A percentile compares a stretch with the other conserved stretches of the same genome.
Conservation (phyloP, 257 asterid species). For the Penstemon barbatus region DNA sequence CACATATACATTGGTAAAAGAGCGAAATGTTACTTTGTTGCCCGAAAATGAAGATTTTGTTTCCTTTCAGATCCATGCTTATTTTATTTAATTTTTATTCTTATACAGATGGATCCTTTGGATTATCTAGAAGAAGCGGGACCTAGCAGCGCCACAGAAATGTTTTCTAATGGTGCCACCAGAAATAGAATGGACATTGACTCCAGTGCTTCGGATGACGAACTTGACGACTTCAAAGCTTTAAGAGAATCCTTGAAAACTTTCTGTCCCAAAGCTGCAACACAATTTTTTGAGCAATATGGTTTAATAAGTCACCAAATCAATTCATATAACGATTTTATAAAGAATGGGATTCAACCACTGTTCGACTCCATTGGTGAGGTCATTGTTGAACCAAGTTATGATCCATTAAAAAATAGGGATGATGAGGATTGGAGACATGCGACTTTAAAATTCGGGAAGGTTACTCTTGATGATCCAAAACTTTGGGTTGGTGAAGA, state of each 20-base stretch:
- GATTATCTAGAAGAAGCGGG: slow-evolving; percentile 45
- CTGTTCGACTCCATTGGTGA: slow-evolving; percentile 82
- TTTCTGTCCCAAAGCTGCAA: slow-evolving; percentile 68
- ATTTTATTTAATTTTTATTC: neutral
- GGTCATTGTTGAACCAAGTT: slow-evolving; percentile 67
- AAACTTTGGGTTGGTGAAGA: slow-evolving; percentile 61
- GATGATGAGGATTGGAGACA: slow-evolving; percentile 73
- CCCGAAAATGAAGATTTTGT: no score
- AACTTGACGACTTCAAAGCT: slow-evolving; percentile 43
- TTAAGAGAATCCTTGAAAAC: slow-evolving; percentile 35
- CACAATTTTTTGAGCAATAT: slow-evolving; percentile 66
- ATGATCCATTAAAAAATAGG: slow-evolving; percentile 76
- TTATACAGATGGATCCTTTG: slow-evolving; percentile 43
- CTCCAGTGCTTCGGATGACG: slow-evolving; percentile 52
- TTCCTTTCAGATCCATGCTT: neutral
- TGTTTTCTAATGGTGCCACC: slow-evolving; percentile 32
- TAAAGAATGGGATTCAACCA: slow-evolving; percentile 62
- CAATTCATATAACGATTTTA: slow-evolving; percentile 73
- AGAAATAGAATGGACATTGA: slow-evolving; percentile 10
- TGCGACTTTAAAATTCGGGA: slow-evolving; percentile 75
- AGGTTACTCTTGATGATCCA: slow-evolving; percentile 69
- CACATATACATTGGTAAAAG: no score
- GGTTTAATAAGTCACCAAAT: slow-evolving; percentile 86
- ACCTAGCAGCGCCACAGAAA: slow-evolving; percentile 41
- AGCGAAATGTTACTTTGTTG: no score